Evolutionary conservation across 768 basidiomycete species (phyloP), one percentile per base, ranked within the genome.

Genomic region (Termitomyces sp.): DNA sequence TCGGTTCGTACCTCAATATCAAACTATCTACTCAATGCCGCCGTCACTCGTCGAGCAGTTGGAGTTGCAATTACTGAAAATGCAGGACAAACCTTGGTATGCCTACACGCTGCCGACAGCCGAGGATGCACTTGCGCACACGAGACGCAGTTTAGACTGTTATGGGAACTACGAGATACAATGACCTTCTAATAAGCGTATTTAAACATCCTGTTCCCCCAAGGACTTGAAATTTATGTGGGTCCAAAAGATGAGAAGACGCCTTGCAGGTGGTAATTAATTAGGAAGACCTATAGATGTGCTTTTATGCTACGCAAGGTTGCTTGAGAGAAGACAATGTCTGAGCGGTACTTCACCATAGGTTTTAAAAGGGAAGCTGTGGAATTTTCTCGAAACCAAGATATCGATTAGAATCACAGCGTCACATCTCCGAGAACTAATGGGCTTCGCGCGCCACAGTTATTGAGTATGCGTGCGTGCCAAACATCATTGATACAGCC

Each of bases 181-280:
- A 35, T 36, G n/a, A n/a, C 4, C 36, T 48, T 30, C 42, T 13
- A 35, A 45, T n/a, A 10, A 14, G 26, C 28, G 56, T 12, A n/a
- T n/a, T n/a, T n/a, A 18, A 20, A 38, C 33, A 43, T 42, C 30
- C 55, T 40, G 28, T 33, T 50, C n/a, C n/a, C 24, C 53, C 44
- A 50, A 47, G 57, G 60, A 61, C 43, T 55, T 55, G 42, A 26
- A 22, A 42, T 18, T 6, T n/a, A 18, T 30, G 51, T 52, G 4
- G 46, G 50, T 14, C 38, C 4, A 26, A 49, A 54, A 49, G 42
- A 47, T 54, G 20, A 49, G 59, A 57, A 53, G 56, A 45, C 14
- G 26, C 13, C n/a, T 33, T 32, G 38, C 38, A 54, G 52, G 45
- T 57, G 56, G 56, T 57, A 53, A 57, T 57, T 57, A 53, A 57